Evolutionary conservation across 2,329 filamentous ascomycete species (phyloP).

Genomic region (Sclerotinia glacialis): DNA sequence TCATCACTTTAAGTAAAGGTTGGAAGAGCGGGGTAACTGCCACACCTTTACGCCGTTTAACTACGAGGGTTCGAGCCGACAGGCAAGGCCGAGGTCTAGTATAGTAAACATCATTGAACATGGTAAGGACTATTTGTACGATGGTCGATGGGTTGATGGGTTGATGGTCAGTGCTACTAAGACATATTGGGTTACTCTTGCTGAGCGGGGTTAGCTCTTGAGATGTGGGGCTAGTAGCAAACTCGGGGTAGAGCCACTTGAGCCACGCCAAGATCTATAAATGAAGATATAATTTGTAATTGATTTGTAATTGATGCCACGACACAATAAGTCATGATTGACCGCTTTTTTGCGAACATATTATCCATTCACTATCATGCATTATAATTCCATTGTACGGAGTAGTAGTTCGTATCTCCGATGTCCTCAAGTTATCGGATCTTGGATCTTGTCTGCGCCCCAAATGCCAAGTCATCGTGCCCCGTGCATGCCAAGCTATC

Average conservation of each 20-base stretch:
- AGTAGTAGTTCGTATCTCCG: background rate
- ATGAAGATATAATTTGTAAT: background rate
- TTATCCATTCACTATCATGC: background rate
- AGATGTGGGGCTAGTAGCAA: background rate
- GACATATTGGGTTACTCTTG: background rate
- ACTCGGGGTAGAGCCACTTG: conserved; percentile 4
- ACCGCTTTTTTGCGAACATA: background rate
- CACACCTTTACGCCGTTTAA: background rate
- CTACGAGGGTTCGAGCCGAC: background rate
- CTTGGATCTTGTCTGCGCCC: too few relatives aligned
- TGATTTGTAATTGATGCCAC: background rate
- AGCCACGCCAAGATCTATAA: background rate
- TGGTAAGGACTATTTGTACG: background rate
- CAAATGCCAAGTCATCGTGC: too few relatives aligned
- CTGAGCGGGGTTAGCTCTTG: conserved; percentile 7
- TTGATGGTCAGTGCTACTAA: background rate
- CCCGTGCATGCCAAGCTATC: background rate
- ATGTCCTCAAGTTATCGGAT: background rate
- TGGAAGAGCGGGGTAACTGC: conserved; percentile 2
- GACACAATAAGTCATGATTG: background rate
- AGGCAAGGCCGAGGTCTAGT: background rate
- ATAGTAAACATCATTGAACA: background rate
- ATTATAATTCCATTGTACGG: background rate
- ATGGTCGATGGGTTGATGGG: too few relatives aligned
- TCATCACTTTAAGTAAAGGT: conserved; percentile 11